These are phyloP conservation scores for Zarea fungicola DNA, from an alignment of 2,329 filamentous ascomycete genomes.

Conservation along the genomic window DNA sequence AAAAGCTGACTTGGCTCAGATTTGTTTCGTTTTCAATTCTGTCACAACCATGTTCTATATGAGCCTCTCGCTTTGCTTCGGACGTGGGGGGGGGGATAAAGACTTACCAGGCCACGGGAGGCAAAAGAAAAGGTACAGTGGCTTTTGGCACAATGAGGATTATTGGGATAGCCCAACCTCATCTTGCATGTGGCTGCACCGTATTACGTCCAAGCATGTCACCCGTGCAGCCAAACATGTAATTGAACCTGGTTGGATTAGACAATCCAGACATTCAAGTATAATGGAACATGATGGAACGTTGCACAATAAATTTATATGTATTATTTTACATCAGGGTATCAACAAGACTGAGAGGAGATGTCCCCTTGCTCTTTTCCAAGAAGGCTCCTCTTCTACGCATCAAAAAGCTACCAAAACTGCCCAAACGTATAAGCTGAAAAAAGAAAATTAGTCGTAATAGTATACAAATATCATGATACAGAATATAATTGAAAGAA, in stretches of 20 bases:
- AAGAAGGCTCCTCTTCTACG: not conserved
- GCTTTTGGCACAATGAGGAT: no score
- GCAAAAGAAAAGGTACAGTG: no score
- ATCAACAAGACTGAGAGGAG: slow-evolving; percentile 6
- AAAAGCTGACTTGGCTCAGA: slow-evolving; percentile 4
- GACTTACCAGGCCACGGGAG: no score
- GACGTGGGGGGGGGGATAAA: no score
- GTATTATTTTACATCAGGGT: slow-evolving; percentile 3
- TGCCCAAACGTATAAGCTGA: not conserved
- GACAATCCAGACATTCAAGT: no score
- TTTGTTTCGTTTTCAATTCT: not conserved
- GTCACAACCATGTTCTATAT: not conserved
- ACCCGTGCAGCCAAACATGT: no score
- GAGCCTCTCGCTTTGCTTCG: no score
- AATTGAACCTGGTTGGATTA: no score
- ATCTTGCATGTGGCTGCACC: no score
- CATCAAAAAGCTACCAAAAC: not conserved
- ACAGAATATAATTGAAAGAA: no score
- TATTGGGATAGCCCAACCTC: no score
- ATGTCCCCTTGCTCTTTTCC: not conserved
- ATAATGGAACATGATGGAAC: not conserved
- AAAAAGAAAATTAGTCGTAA: not conserved
- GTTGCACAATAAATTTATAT: not conserved
- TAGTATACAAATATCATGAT: slow-evolving; percentile 4
- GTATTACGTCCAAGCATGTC: no score